phyloP scores from a whole-genome alignment of 495 filamentous ascomycete species.

The Penicillium macrosclerotiorum region DNA sequence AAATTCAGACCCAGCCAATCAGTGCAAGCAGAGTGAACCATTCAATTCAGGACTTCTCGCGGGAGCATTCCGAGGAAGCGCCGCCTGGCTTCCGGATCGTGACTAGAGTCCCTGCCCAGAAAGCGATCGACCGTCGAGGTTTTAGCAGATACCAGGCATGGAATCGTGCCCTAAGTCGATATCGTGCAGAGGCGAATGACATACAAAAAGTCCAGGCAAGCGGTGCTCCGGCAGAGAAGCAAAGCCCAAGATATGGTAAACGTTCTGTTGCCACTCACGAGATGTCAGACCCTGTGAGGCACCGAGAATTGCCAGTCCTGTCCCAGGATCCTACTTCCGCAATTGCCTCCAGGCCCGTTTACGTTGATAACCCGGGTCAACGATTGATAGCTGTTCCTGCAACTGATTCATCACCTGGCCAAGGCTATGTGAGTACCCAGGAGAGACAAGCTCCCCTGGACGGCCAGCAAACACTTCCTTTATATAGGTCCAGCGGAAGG shows the following conservation, averaged over 20 bases:
- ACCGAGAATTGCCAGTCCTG: constrained; percentile 8
- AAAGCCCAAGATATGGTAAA: constrained; percentile 20
- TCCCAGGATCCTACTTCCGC: constrained; percentile 14
- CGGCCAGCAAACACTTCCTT: constrained; percentile 3
- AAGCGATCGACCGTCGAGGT: constrained; percentile 42
- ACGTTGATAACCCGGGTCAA: constrained; percentile 15
- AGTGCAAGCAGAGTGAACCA: constrained; percentile 18
- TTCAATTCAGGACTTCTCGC: constrained; percentile 15
- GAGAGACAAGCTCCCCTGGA: constrained; percentile 15
- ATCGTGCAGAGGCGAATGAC: constrained; percentile 28
- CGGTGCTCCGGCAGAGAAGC: constrained; percentile 11
- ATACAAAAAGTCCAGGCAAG: constrained; percentile 10
- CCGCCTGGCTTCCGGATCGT: constrained; percentile 38
- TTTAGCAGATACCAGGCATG: constrained; percentile 50
- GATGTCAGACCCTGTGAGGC: constrained; percentile 8
- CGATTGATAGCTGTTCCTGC: constrained; percentile 5
- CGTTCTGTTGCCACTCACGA: constrained; percentile 21
- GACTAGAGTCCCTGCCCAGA: constrained; percentile 23
- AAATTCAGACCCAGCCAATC: constrained; percentile 32
- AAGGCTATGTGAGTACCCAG: constrained; percentile 14
- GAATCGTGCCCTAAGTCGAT: constrained; percentile 43
- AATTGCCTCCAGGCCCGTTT: constrained; percentile 14
- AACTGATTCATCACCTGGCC: constrained; percentile 6
- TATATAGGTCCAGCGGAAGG: constrained; percentile 6
- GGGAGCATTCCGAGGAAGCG: constrained; percentile 37